A percentile compares a stretch with the other conserved stretches of the same genome.
phyloP scores from a whole-genome alignment of 164 flowering plant species.

The Liquidambar formosana region DNA sequence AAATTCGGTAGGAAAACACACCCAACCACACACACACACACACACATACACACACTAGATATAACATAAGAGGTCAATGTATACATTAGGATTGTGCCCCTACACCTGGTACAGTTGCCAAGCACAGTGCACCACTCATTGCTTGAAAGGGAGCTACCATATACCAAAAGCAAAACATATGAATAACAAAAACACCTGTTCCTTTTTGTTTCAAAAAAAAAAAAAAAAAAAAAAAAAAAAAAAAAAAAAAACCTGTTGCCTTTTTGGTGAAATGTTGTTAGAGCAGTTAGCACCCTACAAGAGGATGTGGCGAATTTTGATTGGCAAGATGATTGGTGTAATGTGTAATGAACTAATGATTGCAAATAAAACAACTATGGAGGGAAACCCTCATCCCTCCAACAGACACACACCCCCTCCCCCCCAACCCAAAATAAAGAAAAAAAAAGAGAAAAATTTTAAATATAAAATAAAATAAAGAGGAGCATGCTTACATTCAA shows the following conservation, averaged over 20 bases:
- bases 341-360: too few species aligned
- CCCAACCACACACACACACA: too few species aligned
- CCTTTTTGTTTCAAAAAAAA: too few species aligned
- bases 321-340: background rate
- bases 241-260: too few species aligned
- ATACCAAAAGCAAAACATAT: background rate
- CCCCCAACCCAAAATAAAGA: too few species aligned
- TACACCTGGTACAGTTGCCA: background rate
- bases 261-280: too few species aligned
- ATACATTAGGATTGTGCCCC: background rate
- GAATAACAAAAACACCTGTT: background rate
- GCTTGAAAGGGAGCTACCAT: background rate
- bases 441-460: too few species aligned
- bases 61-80: background rate
- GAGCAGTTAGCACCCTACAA: background rate
- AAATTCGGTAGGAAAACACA: background rate
- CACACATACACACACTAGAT: too few species aligned
- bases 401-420: too few species aligned
- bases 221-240: too few species aligned
- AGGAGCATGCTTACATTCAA: slow-evolving; percentile 65
- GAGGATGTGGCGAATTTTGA: background rate
- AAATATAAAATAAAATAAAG: background rate
- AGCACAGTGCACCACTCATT: background rate
- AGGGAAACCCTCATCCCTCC: too few species aligned
- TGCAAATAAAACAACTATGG: too few species aligned